Conservation (phyloP, 768 basidiomycete species). For the Pleurotus djamor region DNA sequence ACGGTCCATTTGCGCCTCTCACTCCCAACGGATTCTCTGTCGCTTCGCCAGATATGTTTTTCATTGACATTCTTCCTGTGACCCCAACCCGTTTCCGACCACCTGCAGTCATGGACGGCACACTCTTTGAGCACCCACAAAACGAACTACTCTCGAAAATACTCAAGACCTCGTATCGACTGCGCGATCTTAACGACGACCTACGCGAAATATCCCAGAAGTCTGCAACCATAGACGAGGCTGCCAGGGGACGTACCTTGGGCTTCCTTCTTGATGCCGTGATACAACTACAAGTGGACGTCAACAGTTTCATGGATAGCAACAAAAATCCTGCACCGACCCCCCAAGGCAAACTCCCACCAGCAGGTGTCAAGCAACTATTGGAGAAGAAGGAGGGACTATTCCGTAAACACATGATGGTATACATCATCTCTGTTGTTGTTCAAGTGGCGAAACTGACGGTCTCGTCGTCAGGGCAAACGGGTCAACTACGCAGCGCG, state of each 20-base stretch:
- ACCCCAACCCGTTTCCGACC: constrained; percentile 96
- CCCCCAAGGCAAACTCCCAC: constrained; percentile 86
- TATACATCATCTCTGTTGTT: constrained; percentile 28
- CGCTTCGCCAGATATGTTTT: constrained; percentile 94
- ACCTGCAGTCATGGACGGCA: constrained; percentile 87
- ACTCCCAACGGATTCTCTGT: constrained; percentile 58
- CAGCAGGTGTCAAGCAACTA: constrained; percentile 92
- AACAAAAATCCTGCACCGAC: constrained; percentile 90
- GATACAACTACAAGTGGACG: constrained; percentile 89
- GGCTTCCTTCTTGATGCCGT: constrained; percentile 73
- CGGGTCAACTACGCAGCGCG: constrained; percentile 99
- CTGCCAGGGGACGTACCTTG: constrained; percentile 53
- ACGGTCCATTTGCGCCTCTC: constrained; percentile 77
- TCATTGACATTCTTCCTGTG: constrained; percentile 89
- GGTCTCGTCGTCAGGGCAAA: constrained; percentile 68
- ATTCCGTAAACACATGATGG: constrained; percentile 99
- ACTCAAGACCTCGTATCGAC: constrained; percentile 73
- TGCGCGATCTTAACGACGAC: constrained; percentile 73
- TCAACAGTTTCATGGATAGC: constrained; percentile 97
- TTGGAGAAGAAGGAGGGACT: constrained; percentile 99
- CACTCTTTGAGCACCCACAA: constrained; percentile 93
- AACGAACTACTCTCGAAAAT: constrained; percentile 87
- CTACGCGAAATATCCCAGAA: constrained; percentile 64
- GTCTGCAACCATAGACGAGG: constrained; percentile 47
- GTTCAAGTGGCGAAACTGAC: not conserved